phyloP scores from a whole-genome alignment of 345 rosid genomes.

The Mangifera indica region DNA sequence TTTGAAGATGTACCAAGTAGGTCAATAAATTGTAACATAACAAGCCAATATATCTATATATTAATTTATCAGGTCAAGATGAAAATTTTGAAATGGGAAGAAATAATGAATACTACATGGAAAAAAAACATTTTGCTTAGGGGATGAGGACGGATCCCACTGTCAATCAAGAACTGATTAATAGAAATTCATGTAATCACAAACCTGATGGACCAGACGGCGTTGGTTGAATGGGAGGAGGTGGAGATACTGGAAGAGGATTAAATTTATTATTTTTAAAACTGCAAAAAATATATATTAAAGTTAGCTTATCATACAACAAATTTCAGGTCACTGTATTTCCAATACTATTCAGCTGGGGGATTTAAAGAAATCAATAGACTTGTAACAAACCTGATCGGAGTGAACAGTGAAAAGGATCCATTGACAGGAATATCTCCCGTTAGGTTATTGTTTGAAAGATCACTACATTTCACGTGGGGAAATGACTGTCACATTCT shows the following conservation, averaged over 20 bases:
- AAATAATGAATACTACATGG: background rate
- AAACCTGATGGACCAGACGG: constrained; percentile 44
- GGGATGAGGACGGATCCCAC: background rate
- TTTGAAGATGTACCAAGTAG: background rate
- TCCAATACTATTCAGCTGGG: background rate
- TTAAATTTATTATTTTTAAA: constrained; percentile 33
- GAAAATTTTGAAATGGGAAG: background rate
- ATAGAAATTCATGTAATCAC: constrained; percentile 11
- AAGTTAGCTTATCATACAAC: constrained; percentile 21
- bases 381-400: constrained; percentile 55
- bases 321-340: background rate
- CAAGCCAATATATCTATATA: background rate
- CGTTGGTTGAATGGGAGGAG: constrained; percentile 46
- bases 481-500: constrained; percentile 9
- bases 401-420: constrained; percentile 74
- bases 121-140: too few relatives aligned
- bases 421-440: too few relatives aligned
- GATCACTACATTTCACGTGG: constrained; percentile 61
- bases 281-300: constrained; percentile 17
- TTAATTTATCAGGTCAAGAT: background rate
- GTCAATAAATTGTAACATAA: background rate
- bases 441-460: constrained; percentile 59
- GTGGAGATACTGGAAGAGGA: constrained; percentile 38
- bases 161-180: background rate
- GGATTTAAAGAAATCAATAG: background rate